Conservation (phyloP, 306 rosid genomes). For the Oemleria cerasiformis region DNA sequence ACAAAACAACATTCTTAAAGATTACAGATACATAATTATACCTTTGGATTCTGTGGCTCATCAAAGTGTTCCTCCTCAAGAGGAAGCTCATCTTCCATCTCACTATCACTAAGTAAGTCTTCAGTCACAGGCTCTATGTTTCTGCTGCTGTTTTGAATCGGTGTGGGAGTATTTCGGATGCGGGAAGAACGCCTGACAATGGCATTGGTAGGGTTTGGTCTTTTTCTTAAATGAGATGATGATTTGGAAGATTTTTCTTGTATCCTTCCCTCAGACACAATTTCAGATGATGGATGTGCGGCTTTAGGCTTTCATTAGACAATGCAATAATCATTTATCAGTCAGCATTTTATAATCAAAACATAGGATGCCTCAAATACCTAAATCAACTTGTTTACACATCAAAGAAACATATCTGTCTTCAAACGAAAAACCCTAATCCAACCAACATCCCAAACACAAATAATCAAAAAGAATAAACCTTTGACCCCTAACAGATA, state of each 20-base stretch:
- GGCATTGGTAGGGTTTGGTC: background rate
- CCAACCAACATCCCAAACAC: background rate
- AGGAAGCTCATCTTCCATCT: slow-evolving; percentile 39
- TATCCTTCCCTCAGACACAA: slow-evolving; percentile 5
- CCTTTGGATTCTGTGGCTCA: background rate
- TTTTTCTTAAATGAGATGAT: slow-evolving; percentile 24
- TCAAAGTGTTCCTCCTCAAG: slow-evolving; percentile 21
- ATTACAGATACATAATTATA: too few relatives aligned
- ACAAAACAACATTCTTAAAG: too few relatives aligned
- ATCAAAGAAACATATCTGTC: background rate
- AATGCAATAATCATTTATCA: background rate
- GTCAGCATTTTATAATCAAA: background rate
- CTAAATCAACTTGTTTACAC: background rate
- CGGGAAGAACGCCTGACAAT: slow-evolving; percentile 57
- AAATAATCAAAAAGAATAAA: background rate
- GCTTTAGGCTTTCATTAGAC: slow-evolving; percentile 6
- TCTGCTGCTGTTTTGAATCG: background rate
- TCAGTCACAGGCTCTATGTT: slow-evolving; percentile 27
- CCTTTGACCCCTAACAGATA: background rate
- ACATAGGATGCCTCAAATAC: background rate
- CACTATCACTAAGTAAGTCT: slow-evolving; percentile 25
- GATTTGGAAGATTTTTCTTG: slow-evolving; percentile 24
- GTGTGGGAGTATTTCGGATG: slow-evolving; percentile 25
- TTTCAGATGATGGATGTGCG: slow-evolving; percentile 4
- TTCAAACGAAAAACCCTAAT: background rate